Evolutionary conservation across 192 early-diverging fungal genomes (phyloP), one percentile per base, ranked within the genome.

Genomic region (Diversispora eburnea): DNA sequence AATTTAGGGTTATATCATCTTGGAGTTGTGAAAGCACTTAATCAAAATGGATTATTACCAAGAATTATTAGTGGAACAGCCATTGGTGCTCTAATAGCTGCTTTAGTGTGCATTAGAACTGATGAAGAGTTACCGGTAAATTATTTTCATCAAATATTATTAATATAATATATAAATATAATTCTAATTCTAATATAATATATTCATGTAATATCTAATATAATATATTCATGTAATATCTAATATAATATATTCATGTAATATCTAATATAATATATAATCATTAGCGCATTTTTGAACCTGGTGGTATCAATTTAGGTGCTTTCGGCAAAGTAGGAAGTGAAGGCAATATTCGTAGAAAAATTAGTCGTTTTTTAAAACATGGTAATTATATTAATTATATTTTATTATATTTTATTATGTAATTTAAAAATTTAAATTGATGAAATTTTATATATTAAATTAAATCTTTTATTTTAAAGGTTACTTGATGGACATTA

Each of bases 31-130:
- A 91, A 92, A 77, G 86, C 92, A 1, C 80, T 93, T 15, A 81
- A 83, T 68, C 86, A 90, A 54, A 80, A 87, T 66, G 79, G 82
- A 0, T 61, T 91, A 3, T 72, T 93, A 51, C 92, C 92, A 10
- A 80, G 90, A 15, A 89, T 93, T 51, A 91, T 93, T 57, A 86
- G 88, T 72, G 91, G 92, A n/a, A 88, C 88, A 8, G 87, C 87
- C 22, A 85, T 91, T 20, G 89, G 91, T 25, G 90, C 91, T 3
- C 70, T 93, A 25, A 87, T 92, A 43, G 92, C 92, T 3, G 88
- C 91, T 8, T 67, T 92, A 22, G 87, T 93, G 33, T 92, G 92
- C 70, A 87, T 90, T 73, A 87, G 86, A 65, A 89, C 89, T 4
- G 91, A 92, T 76, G 87, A 90, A 13, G 92, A 92, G 63, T 71